phyloP scores from a whole-genome alignment of 257 asterid species.

The Plantago elongata region DNA sequence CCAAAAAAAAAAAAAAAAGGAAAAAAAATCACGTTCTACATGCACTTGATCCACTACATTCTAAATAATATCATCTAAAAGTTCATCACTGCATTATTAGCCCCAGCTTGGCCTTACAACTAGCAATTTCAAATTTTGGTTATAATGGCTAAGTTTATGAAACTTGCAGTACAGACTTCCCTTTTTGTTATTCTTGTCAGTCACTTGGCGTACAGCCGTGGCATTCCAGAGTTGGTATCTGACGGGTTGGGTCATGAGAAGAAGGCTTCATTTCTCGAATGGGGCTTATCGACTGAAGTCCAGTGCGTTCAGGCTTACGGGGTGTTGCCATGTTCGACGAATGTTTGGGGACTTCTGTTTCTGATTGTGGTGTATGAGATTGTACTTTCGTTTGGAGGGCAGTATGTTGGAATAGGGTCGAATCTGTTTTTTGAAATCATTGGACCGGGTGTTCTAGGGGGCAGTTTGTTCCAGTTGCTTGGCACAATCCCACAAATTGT shows the following conservation, averaged over 20 bases:
- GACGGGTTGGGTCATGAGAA: slow-evolving; percentile 16
- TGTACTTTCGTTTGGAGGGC: slow-evolving; percentile 35
- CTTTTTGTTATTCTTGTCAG: slow-evolving; percentile 23
- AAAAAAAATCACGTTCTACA: no score
- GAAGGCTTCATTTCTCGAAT: slow-evolving; percentile 11
- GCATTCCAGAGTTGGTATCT: slow-evolving; percentile 21
- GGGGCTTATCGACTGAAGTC: slow-evolving; percentile 14
- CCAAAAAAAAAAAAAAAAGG: no score
- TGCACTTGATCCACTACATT: no score
- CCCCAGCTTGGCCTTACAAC: no score
- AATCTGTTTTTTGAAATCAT: slow-evolving; percentile 36
- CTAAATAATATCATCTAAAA: no score
- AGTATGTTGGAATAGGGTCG: slow-evolving; percentile 42
- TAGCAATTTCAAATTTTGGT: no score
- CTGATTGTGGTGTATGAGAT: slow-evolving; percentile 42
- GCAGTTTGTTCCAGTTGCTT: slow-evolving; percentile 49
- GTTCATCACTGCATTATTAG: no score
- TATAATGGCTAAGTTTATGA: no score
- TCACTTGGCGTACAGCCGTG: slow-evolving; percentile 29
- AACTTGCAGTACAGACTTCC: no score
- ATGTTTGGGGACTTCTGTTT: slow-evolving; percentile 47
- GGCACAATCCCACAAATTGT: slow-evolving; percentile 49
- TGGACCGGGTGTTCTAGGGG: slow-evolving; percentile 54
- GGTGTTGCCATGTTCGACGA: slow-evolving; percentile 48
- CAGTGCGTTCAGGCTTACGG: slow-evolving; percentile 50